phyloP scores from a whole-genome alignment of 345 rosid genomes.

The Lumnitzera racemosa region DNA sequence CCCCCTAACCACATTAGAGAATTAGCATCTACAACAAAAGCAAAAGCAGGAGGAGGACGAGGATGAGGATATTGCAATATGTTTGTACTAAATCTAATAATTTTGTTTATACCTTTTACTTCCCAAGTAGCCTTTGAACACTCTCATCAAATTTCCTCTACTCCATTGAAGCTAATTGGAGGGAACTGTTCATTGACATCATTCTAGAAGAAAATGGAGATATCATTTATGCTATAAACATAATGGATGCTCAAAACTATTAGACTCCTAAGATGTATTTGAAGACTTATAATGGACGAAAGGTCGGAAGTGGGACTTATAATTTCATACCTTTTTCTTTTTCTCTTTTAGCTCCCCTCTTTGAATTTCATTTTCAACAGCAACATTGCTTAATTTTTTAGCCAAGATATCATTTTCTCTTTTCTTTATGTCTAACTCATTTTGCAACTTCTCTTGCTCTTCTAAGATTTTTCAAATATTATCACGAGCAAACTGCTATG shows the following conservation, averaged over 20 bases:
- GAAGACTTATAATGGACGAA: too few relatives aligned
- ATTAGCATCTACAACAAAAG: too few relatives aligned
- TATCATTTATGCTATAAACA: conserved; percentile 2
- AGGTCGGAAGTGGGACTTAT: too few relatives aligned
- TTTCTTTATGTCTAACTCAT: conserved; percentile 58
- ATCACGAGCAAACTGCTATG: conserved; percentile 57
- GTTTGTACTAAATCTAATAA: too few relatives aligned
- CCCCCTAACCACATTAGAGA: conserved; percentile 35
- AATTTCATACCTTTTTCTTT: conserved; percentile 48
- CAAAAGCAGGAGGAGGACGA: too few relatives aligned
- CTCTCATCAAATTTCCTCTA: conserved; percentile 63
- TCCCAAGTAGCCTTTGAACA: conserved; percentile 61
- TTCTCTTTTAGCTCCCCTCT: conserved; percentile 79
- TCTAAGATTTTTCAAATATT: conserved; percentile 53
- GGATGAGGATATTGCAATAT: too few relatives aligned
- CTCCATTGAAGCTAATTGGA: conserved; percentile 67
- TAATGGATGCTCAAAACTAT: too few relatives aligned
- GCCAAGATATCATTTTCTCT: conserved; percentile 41
- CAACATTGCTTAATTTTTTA: conserved; percentile 67
- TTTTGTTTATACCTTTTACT: conserved; percentile 49
- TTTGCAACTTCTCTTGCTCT: conserved; percentile 56
- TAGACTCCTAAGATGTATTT: too few relatives aligned
- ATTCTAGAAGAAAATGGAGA: conserved; percentile 32
- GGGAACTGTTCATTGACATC: conserved; percentile 48
- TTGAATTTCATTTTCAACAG: conserved; percentile 70